Conservation (phyloP, 2,329 filamentous ascomycete species). For the Aspergillus tanneri region DNA sequence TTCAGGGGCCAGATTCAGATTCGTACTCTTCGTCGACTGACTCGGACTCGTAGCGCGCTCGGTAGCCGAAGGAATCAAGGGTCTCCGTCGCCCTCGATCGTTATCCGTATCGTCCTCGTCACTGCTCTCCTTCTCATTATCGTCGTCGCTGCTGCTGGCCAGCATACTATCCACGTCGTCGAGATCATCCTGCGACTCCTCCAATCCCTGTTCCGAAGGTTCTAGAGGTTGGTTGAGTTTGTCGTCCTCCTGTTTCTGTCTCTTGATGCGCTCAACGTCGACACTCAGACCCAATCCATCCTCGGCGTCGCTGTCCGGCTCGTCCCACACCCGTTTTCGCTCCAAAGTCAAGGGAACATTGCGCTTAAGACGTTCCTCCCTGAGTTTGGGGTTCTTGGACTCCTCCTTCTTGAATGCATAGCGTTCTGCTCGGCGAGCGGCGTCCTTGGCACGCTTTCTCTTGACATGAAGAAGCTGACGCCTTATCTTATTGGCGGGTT, state of each 20-base stretch:
- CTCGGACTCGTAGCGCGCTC: conserved; percentile 56
- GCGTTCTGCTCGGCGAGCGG: conserved; percentile 71
- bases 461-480: conserved; percentile 76
- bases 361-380: conserved; percentile 68
- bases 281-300: conserved; percentile 49
- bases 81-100: conserved; percentile 40
- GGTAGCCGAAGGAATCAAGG: conserved; percentile 37
- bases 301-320: conserved; percentile 57
- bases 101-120: conserved; percentile 52
- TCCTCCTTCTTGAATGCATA: conserved; percentile 82
- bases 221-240: conserved; percentile 39
- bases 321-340: conserved; percentile 86
- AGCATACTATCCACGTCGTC: conserved; percentile 76
- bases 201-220: conserved; percentile 30
- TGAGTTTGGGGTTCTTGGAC: conserved; percentile 73
- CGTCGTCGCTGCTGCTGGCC: conserved; percentile 55
- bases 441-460: conserved; percentile 74
- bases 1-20: conserved; percentile 61
- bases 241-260: conserved; percentile 47
- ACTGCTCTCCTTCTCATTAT: conserved; percentile 53
- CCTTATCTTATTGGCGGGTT: conserved; percentile 73
- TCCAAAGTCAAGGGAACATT: conserved; percentile 83
- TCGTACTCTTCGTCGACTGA: conserved; percentile 57
- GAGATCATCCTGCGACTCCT: conserved; percentile 44
- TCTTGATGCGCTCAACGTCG: conserved; percentile 50